phyloP scores from a whole-genome alignment of 228 moss, liverwort and hornwort species.

The Sphagnum fallax region DNA sequence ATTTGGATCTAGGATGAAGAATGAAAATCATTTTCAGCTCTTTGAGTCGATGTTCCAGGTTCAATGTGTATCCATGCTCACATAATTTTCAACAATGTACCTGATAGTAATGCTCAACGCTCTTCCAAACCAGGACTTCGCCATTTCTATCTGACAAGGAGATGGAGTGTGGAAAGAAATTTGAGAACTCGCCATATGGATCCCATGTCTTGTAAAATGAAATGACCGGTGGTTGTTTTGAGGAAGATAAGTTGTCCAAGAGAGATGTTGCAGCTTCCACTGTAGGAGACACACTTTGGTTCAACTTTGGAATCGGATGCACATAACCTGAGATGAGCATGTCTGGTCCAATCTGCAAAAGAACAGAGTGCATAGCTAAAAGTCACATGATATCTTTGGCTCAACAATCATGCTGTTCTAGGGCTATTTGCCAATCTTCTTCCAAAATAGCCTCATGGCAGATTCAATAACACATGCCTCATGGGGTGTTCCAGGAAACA shows the following conservation, averaged over 20 bases:
- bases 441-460: neutral
- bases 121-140: constrained; percentile 23
- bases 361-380: neutral
- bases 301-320: constrained; percentile 47
- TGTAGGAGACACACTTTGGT: constrained; percentile 21
- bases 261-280: constrained; percentile 16
- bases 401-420: neutral
- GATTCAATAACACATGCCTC: too few species aligned
- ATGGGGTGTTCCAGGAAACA: too few species aligned
- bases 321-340: constrained; percentile 75
- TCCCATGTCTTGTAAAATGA: constrained; percentile 50
- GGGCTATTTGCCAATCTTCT: neutral
- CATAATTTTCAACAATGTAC: constrained; percentile 15
- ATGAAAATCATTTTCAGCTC: neutral
- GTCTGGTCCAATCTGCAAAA: constrained; percentile 71
- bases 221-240: neutral
- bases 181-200: constrained; percentile 43
- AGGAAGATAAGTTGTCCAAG: neutral
- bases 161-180: constrained; percentile 43
- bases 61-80: neutral
- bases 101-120: constrained; percentile 80
- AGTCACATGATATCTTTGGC: neutral
- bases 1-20: neutral
- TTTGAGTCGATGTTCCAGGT: neutral
- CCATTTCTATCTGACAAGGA: constrained; percentile 22